Percentiles rank a stretch among this genome's conserved stretches.
Conservation (phyloP, 345 rosid genomes). For the Camelina hispida region DNA sequence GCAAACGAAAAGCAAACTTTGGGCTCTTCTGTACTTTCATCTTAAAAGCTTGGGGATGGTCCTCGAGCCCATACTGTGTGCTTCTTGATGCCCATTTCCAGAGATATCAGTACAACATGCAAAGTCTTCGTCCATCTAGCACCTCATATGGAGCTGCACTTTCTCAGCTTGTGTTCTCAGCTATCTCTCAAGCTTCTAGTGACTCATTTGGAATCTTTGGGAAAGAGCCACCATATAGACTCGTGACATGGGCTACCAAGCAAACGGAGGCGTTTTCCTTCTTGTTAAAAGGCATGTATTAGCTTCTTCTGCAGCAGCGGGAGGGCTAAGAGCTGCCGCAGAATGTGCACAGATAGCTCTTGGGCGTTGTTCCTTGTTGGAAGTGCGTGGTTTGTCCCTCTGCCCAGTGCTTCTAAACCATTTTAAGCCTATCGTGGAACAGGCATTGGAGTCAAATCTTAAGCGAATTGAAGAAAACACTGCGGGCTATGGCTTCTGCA, state of each 20-base stretch:
- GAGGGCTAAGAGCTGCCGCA: slow-evolving; percentile 98
- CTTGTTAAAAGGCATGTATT: slow-evolving; percentile 97
- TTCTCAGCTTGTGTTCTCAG: slow-evolving; percentile 95
- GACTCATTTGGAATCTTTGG: slow-evolving; percentile 89
- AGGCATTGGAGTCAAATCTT: slow-evolving; percentile 92
- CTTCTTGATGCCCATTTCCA: slow-evolving; percentile 90
- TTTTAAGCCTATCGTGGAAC: slow-evolving; percentile 97
- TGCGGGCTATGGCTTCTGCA: slow-evolving; percentile 98
- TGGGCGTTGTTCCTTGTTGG: slow-evolving; percentile 98
- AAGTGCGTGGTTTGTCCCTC: slow-evolving; percentile 92
- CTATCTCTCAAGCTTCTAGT: slow-evolving; percentile 93
- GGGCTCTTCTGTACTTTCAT: slow-evolving; percentile 54
- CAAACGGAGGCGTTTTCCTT: slow-evolving; percentile 89
- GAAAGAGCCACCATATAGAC: slow-evolving; percentile 84
- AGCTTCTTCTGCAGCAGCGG: slow-evolving; percentile 98
- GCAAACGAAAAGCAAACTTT: slow-evolving; percentile 61
- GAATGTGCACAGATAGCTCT: slow-evolving; percentile 99
- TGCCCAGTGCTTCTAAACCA: slow-evolving; percentile 87
- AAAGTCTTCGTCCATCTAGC: slow-evolving; percentile 93
- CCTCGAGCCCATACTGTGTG: slow-evolving; percentile 92
- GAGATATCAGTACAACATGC: slow-evolving; percentile 90
- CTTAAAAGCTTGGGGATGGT: slow-evolving; percentile 98
- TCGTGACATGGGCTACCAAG: slow-evolving; percentile 97
- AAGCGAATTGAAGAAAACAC: slow-evolving; percentile 98
- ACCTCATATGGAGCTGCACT: slow-evolving; percentile 98